Conservation (phyloP, 306 rosid species). For the Ziziphus jujuba region DNA sequence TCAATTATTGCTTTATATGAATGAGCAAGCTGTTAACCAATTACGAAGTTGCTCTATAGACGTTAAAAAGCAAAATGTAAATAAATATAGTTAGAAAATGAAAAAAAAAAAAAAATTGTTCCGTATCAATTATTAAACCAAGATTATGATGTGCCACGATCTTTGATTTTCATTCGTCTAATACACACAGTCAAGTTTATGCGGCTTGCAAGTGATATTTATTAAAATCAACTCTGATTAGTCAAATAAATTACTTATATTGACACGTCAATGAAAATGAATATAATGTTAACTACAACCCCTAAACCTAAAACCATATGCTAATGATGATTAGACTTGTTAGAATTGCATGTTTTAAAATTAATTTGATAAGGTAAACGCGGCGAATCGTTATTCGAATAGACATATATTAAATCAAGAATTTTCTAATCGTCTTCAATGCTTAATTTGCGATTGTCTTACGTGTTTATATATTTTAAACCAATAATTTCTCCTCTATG, state of each 20-base stretch:
- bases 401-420: neutral
- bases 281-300: neutral
- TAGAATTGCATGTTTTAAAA: neutral
- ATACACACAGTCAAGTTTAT: neutral
- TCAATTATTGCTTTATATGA: too few relatives aligned
- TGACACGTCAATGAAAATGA: conserved; percentile 23
- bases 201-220: neutral
- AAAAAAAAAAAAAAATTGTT: neutral
- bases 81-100: too few relatives aligned
- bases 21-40: too few relatives aligned
- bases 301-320: neutral
- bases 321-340: neutral
- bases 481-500: conserved; percentile 30
- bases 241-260: neutral
- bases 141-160: neutral
- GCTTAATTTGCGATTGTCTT: neutral
- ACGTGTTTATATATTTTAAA: conserved; percentile 11
- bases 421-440: neutral
- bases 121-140: neutral
- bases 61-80: neutral
- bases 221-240: neutral
- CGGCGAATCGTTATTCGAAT: conserved; percentile 7
- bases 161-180: neutral
- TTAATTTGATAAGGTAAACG: neutral
- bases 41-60: neutral